Evolutionary conservation across 1,284 basidiomycete species (phyloP), one percentile per base, ranked within the genome.

Genomic region (Ustilago vetiveriae): DNA sequence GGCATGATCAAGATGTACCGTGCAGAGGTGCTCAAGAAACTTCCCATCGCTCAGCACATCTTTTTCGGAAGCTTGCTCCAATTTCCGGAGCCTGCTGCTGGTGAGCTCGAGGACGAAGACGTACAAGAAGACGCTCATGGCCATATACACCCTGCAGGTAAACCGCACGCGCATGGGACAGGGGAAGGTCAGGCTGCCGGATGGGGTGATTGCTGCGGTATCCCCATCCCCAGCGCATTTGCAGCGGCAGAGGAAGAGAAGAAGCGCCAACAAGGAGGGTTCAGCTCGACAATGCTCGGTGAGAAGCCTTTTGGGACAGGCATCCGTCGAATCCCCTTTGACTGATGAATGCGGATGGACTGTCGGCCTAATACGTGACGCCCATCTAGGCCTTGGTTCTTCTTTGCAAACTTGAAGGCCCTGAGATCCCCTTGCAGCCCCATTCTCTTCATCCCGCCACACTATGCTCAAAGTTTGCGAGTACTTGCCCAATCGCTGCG

Each of bases 1-100:
- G 96, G 95, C 10, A 97, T 98, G 93, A 86, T 92, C 82, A 98
- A 98, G 83, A 98, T 98, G 95, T 98, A 94, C 83, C 87, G 86
- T 35, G 94, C 92, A 30, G 94, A 98, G 82, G 96, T 98, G 1
- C 86, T 98, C 17, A 90, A 90, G 54, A 98, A 98, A 82, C 88
- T 98, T 5, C 95, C 96, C 1, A 94, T 98, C 54, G 89, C 94
- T 35, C 95, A 98, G 84, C 95, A 98, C 83, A 94, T 97, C 82
- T 85, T 95, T 45, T 98, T 98, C 75, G 95, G 96, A 16, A 89
- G 88, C 6, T 84, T 98, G 35, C 84, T 98, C 4, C 84, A 87
- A 0, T 94, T 89, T 81, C 88, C 89, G 0, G 88, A 88, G 17
- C 55, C 60, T 22, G 33, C 30, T 11, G 37, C 54, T 9, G 73